Conservation (phyloP, 78 protist genomes). For the Dictyostelium capitatum region DNA sequence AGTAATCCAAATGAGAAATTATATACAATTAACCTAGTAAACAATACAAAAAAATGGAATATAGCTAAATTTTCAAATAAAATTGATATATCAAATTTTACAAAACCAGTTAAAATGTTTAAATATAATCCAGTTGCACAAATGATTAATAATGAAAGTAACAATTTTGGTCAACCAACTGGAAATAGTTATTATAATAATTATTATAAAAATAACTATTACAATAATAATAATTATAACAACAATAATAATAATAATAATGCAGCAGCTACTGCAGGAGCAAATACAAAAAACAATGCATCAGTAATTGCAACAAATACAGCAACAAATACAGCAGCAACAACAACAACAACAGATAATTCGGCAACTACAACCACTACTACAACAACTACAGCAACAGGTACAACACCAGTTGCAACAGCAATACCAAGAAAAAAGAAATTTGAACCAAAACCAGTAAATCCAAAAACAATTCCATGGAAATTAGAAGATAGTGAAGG, state of each 20-base stretch:
- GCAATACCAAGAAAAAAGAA: slow-evolving; percentile 21
- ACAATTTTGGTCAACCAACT: slow-evolving; percentile 21
- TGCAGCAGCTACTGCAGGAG: no score
- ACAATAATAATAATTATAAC: no score
- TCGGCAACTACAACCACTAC: slow-evolving; percentile 13
- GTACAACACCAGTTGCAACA: not conserved
- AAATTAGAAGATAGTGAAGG: slow-evolving; percentile 62
- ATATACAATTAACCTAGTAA: slow-evolving; percentile 29
- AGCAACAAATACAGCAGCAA: not conserved
- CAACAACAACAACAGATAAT: not conserved
- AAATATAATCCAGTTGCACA: slow-evolving; percentile 38
- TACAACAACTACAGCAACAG: not conserved
- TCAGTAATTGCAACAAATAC: not conserved
- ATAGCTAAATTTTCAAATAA: slow-evolving; percentile 73
- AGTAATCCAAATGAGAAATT: slow-evolving; percentile 8
- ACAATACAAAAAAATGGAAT: slow-evolving; percentile 69
- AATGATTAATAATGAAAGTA: not conserved
- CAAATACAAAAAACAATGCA: not conserved
- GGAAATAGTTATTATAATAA: not conserved
- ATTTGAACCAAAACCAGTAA: slow-evolving; percentile 60
- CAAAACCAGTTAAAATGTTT: slow-evolving; percentile 69
- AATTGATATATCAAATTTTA: slow-evolving; percentile 28
- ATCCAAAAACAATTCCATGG: slow-evolving; percentile 72
- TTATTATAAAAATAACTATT: not conserved
- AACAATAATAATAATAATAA: no score